Conservation (phyloP, 441 rosid genomes). For the Syzygium syzygioides region DNA sequence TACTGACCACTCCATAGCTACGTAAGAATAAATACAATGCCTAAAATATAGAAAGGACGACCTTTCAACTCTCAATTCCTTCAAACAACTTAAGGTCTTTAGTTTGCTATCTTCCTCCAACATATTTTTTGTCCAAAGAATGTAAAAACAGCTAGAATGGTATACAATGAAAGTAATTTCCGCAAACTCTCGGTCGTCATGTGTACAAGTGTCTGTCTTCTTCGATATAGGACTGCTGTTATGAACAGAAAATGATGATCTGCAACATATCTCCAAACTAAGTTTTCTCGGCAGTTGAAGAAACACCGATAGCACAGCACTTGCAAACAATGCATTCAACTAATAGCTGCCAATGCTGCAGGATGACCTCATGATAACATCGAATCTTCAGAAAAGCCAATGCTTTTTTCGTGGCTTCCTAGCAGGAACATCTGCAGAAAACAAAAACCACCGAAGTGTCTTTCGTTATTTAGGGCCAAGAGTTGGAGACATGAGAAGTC, state of each 20-base stretch:
- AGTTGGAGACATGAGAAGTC: not conserved
- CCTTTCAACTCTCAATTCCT: not conserved
- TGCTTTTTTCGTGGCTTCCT: conserved; percentile 54
- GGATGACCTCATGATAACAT: not conserved
- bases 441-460: not conserved
- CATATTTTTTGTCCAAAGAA: not conserved
- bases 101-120: not conserved
- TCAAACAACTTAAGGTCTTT: not conserved
- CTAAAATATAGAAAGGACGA: not conserved
- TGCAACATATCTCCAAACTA: not conserved
- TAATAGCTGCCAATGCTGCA: not conserved
- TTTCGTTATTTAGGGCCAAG: not conserved
- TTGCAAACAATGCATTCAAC: not conserved
- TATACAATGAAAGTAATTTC: not conserved
- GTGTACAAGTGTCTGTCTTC: not conserved
- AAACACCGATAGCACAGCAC: not conserved
- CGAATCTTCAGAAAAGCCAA: conserved; percentile 60
- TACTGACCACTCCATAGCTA: not conserved
- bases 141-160: not conserved
- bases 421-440: conserved; percentile 68
- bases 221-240: not conserved
- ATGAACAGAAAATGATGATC: not conserved
- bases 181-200: not conserved
- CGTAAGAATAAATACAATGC: not conserved
- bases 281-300: not conserved